phyloP scores from a whole-genome alignment of 169 alveolate genomes.

The Plasmodium cynomolgi region DNA sequence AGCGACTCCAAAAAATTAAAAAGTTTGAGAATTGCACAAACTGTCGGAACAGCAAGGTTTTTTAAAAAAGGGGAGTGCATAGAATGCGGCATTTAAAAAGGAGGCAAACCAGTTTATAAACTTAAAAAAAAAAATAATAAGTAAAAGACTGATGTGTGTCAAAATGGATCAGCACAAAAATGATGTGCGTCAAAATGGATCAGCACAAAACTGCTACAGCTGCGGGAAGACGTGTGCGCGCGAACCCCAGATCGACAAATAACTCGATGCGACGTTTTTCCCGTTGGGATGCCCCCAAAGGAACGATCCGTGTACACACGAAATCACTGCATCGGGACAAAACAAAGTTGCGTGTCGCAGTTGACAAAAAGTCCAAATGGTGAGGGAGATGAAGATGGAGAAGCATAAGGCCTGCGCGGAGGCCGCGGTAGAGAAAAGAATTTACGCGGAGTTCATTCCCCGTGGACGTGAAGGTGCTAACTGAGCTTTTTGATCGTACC shows the following conservation, averaged over 20 bases:
- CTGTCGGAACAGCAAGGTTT: not conserved
- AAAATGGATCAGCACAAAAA: not conserved
- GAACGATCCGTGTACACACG: not conserved
- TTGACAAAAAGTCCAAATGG: not conserved
- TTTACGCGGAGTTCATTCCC: not conserved
- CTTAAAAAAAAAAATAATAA: not conserved
- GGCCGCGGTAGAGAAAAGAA: not conserved
- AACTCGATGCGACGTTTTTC: not conserved
- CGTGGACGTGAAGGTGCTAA: conserved; percentile 5
- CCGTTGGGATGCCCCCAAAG: not conserved
- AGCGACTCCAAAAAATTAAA: conserved; percentile 1
- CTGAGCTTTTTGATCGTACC: conserved; percentile 43
- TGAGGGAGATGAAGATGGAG: not conserved
- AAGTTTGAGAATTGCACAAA: not conserved
- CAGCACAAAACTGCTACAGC: not conserved
- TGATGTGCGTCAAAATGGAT: not conserved
- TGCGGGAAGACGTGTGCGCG: not conserved
- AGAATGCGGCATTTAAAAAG: not conserved
- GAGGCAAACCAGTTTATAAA: not conserved
- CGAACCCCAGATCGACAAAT: not conserved
- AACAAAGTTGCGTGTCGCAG: not conserved
- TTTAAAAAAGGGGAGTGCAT: not conserved
- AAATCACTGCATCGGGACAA: not conserved
- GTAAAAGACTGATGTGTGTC: not conserved
- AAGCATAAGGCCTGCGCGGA: not conserved